These are phyloP conservation scores for Xylariaceae sp. DNA, from an alignment of 2,329 filamentous ascomycete species.

Conservation along the genomic window DNA sequence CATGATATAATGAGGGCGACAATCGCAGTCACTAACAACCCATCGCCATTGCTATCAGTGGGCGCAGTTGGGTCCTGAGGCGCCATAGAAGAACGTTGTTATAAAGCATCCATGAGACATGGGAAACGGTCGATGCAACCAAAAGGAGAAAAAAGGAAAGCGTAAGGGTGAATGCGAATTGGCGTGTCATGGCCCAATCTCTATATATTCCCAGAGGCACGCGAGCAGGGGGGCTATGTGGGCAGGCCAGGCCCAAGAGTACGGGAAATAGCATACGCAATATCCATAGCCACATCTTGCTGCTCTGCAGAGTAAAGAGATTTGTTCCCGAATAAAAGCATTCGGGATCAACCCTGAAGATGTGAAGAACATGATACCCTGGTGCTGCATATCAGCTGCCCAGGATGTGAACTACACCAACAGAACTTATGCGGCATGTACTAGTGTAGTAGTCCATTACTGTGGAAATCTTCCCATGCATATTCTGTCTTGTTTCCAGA, in stretches of 20 bases:
- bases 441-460: slow-evolving; percentile 12
- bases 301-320: slow-evolving; percentile 15
- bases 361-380: neutral
- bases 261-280: slow-evolving; percentile 2
- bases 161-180: neutral
- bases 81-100: slow-evolving; percentile 36
- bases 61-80: slow-evolving; percentile 41
- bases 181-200: slow-evolving; percentile 1
- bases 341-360: neutral
- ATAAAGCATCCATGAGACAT: slow-evolving; percentile 31
- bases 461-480: slow-evolving; percentile 4
- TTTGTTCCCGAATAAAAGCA: slow-evolving; percentile 1
- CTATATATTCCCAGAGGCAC: slow-evolving; percentile 13
- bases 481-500: slow-evolving; percentile 14
- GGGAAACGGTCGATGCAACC: slow-evolving; percentile 20
- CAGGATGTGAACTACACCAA: slow-evolving; percentile 7
- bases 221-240: slow-evolving; percentile 7
- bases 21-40: slow-evolving; percentile 43
- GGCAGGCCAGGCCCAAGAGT: neutral
- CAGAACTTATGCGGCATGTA: slow-evolving; percentile 14
- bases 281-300: slow-evolving; percentile 5
- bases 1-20: slow-evolving; percentile 44
- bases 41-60: slow-evolving; percentile 41
- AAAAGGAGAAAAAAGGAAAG: slow-evolving; percentile 21
- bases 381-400: slow-evolving; percentile 13